These are phyloP conservation scores for Colletotrichum euphorbiae DNA, from an alignment of 2,329 filamentous ascomycete genomes.

Conservation along the genomic window DNA sequence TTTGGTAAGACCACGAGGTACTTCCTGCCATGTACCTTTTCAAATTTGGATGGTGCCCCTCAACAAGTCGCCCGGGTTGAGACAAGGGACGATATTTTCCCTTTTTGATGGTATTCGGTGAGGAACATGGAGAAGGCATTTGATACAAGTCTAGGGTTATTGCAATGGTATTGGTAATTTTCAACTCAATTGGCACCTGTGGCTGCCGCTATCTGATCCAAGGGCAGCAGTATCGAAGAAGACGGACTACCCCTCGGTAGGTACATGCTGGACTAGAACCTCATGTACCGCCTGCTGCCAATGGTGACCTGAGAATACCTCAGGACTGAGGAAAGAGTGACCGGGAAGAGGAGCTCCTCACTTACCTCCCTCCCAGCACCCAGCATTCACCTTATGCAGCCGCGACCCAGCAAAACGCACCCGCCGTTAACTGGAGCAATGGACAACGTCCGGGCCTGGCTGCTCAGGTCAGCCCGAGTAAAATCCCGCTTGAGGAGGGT, in stretches of 20 bases:
- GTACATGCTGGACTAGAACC: neutral
- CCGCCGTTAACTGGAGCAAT: slow-evolving; percentile 16
- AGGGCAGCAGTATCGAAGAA: neutral
- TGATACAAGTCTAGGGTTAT: neutral
- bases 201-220: no score
- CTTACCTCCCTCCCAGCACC: neutral
- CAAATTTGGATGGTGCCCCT: neutral
- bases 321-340: neutral
- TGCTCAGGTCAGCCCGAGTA: slow-evolving; percentile 33
- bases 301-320: neutral
- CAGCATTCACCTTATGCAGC: slow-evolving; percentile 14
- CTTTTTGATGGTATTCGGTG: neutral
- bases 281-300: neutral
- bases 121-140: neutral
- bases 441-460: slow-evolving; percentile 20
- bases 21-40: slow-evolving; percentile 1
- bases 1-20: slow-evolving; percentile 1
- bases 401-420: slow-evolving; percentile 21
- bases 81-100: slow-evolving; percentile 3
- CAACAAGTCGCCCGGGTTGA: slow-evolving; percentile 26
- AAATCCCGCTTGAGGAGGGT: slow-evolving; percentile 36
- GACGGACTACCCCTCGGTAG: neutral
- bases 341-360: slow-evolving; percentile 22
- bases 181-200: no score
- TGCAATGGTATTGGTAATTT: no score